Evolutionary conservation across 148 eudicot genomes (phyloP), one percentile per base, ranked within the genome.

Genomic region (Rhododendron kiyosumense): DNA sequence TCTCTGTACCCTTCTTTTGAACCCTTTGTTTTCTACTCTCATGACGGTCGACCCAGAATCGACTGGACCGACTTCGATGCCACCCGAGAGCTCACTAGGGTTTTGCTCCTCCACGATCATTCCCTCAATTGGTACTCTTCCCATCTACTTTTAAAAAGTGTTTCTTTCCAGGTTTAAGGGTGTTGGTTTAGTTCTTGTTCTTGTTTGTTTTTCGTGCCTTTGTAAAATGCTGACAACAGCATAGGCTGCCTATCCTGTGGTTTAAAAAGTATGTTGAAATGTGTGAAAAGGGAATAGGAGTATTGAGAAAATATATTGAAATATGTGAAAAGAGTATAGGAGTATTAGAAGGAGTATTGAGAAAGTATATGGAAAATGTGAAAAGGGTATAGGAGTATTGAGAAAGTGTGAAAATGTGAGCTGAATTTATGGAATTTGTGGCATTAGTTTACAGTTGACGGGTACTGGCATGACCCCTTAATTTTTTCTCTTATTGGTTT

Each of bases 61-160:
- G 98, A 96, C 82, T 96, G 97, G 97, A 96, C 96, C 77, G 99
- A 96, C 82, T 96, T 90, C 87, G 93, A 93, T 85, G 99, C 98
- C 67, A 96, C 98, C 78, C 91, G 99, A 13, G 95, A 95, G 87
- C 96, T 96, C 85, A 94, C 99, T 20, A 89, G 93, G 79, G 93
- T 94, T 71, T 91, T 96, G 73, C 98, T 96, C 59, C 96, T 88
- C 81, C 98, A 94, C 46, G 94, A 96, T 87, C 98, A 96, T 69
- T 90, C 90, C 78, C 87, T 96, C 89, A 91, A 92, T 30, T 96
- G 98, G 99, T 89, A 89, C n/a, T 8, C 13, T 43, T 17, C 46
- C 12, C 43, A 6, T 5, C 6, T 32, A 26, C 38, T 38, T 6
- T 17, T 17, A 17, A 5, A 17, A 71, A 71, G 1, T 4, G 38